A percentile compares a stretch with the other conserved stretches of the same genome.
Conservation (phyloP, 2,329 filamentous ascomycete species). For the Sporothrix sp. region DNA sequence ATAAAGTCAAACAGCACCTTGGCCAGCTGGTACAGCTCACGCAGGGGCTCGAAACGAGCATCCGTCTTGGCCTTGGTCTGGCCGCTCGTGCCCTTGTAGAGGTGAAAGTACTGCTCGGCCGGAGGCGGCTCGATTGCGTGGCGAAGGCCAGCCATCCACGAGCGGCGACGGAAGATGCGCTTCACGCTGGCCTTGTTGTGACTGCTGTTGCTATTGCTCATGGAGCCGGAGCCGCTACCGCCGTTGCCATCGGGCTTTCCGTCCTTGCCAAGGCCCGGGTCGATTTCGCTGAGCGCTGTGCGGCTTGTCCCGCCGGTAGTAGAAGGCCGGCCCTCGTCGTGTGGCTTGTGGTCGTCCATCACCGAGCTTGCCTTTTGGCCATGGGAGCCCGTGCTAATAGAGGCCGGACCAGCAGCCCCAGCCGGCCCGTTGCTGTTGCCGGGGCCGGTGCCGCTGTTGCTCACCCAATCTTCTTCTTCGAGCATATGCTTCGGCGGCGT, state of each 20-base stretch:
- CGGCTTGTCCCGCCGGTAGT: not conserved
- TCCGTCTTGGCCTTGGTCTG: slow-evolving; percentile 73
- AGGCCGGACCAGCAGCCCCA: too few relatives aligned
- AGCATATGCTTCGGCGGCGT: slow-evolving; percentile 73
- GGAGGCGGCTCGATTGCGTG: slow-evolving; percentile 44
- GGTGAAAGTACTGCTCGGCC: slow-evolving; percentile 74
- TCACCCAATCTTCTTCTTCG: slow-evolving; percentile 48
- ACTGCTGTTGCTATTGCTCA: not conserved
- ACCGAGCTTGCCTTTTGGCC: not conserved
- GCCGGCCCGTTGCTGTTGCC: too few relatives aligned
- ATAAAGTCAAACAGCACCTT: slow-evolving; percentile 98
- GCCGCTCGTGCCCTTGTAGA: slow-evolving; percentile 63
- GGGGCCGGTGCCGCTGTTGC: too few relatives aligned
- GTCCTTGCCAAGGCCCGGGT: slow-evolving; percentile 21
- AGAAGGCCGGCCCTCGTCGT: slow-evolving; percentile 10
- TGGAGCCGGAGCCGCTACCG: not conserved
- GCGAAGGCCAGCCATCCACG: slow-evolving; percentile 46
- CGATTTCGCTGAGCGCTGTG: slow-evolving; percentile 12
- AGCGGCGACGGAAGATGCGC: slow-evolving; percentile 50
- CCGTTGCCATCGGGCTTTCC: slow-evolving; percentile 18
- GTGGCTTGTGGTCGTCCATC: slow-evolving; percentile 12
- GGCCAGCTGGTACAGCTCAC: slow-evolving; percentile 85
- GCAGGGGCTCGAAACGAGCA: slow-evolving; percentile 73
- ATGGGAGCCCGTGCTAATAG: not conserved
- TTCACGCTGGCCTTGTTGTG: slow-evolving; percentile 29